phyloP scores from a whole-genome alignment of 495 filamentous ascomycete genomes.

The Neurospora sp. region DNA sequence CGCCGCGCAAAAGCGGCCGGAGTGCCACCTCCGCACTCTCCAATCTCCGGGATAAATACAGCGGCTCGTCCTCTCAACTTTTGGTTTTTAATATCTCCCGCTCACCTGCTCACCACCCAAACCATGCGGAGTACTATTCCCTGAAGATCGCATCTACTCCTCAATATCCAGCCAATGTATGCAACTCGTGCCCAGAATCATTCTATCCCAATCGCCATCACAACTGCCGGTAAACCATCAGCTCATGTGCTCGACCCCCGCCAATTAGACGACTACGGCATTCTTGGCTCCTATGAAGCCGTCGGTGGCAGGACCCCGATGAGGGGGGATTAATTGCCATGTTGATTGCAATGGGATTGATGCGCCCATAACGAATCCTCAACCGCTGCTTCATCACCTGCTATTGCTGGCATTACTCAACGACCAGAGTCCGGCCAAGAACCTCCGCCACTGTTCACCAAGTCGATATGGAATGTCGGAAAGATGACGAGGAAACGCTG shows the following conservation, averaged over 20 bases:
- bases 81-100: background rate
- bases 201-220: background rate
- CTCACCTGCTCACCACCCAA: background rate
- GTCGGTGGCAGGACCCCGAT: background rate
- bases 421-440: background rate
- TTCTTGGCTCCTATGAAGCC: background rate
- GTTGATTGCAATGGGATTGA: conserved; percentile 4
- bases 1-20: conserved; percentile 3
- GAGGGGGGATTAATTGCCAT: conserved; percentile 13
- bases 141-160: background rate
- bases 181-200: background rate
- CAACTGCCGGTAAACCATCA: conserved; percentile 14
- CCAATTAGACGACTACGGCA: conserved; percentile 7
- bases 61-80: conserved; percentile 1
- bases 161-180: background rate
- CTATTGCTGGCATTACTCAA: background rate
- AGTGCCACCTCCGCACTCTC: conserved; percentile 8
- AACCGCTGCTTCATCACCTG: background rate
- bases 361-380: background rate
- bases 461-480: background rate
- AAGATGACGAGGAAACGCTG: background rate
- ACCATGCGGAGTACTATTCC: background rate
- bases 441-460: background rate
- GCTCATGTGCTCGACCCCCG: background rate
- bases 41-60: conserved; percentile 19